Base-by-base conservation (phyloP, 805 yeast species). In the Hemisphaericaspora nanyangensis region DNA sequence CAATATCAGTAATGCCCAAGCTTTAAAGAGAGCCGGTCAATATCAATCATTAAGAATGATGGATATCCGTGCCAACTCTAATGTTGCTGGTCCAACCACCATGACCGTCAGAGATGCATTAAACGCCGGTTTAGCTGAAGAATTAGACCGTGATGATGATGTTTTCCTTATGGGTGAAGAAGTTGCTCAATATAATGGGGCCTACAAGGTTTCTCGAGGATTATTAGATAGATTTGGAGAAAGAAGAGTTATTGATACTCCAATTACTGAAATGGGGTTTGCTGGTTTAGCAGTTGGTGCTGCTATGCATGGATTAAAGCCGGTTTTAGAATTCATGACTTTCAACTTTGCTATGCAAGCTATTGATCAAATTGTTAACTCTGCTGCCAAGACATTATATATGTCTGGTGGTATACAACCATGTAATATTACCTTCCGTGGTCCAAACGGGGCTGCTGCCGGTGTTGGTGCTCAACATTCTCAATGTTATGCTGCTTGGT, bases 381-480 rank as follows among this genome's bases (percentile, higher is more conserved):
- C 98, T 42, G 98, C 97, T 38, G 99, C 98, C 48, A 93, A 91
- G 77, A 93, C 99, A 36, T 88, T 81, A 69, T 93, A 93, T 76
- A 93, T 93, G 99, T 87, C 96, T 48, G 99, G 99, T 65, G 99
- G 99, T 76, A 85, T 82, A 48, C 96, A 90, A 70, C 91, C 91
- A 47, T 90, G 97, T 76, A 90, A 87, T 70, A 87, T 91, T 60
- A 90, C 95, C 39, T 93, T 93, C 77, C 84, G 99, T 72, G 99
- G 99, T 58, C 98, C 99, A 46, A 93, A 93, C 68, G 99, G 99
- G 70, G 96, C 99, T 35, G 96, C 99, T 53, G 97, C 97, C 35
- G 98, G 98, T 79, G 99, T 93, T 54, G 99, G 80, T 55, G 99
- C 99, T 43, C 99, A 93, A 72, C 99, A 93, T 73, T 93, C 99